Conservation (phyloP, 169 alveolate species). For the Eimeria maxima region DNA sequence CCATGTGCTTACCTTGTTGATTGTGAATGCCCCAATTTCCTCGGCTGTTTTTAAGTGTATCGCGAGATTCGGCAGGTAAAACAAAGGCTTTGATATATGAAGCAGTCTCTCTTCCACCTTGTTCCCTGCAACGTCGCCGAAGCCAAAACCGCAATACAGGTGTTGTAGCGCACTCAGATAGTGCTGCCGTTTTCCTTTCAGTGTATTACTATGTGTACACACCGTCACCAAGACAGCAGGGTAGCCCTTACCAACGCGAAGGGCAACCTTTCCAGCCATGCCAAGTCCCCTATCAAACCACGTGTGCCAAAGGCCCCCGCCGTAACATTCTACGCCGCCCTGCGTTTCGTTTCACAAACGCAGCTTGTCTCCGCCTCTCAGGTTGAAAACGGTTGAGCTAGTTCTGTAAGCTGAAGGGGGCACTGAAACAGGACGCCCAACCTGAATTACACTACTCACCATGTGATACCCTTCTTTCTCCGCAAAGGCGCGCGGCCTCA, state of each 20-base stretch:
- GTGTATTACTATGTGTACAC: not conserved
- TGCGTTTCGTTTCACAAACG: constrained; percentile 75
- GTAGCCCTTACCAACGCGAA: constrained; percentile 11
- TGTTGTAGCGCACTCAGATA: not conserved
- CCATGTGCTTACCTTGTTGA: constrained; percentile 80
- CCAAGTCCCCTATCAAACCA: constrained; percentile 98
- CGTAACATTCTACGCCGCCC: constrained; percentile 95
- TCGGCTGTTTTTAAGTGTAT: constrained; percentile 94
- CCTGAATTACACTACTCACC: not conserved
- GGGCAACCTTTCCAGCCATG: constrained; percentile 96
- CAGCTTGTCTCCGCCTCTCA: not conserved
- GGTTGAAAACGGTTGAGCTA: not conserved
- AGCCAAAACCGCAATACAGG: not conserved
- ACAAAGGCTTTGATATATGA: constrained; percentile 93
- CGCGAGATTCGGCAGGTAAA: constrained; percentile 96
- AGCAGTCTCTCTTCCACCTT: constrained; percentile 83
- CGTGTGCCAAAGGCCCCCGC: constrained; percentile 99
- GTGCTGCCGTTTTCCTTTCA: not conserved
- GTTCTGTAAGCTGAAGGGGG: not conserved
- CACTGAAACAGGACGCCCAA: not conserved
- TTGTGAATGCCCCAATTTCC: constrained; percentile 91
- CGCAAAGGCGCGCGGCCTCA: constrained; percentile 94
- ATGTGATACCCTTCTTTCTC: constrained; percentile 86
- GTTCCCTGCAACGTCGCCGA: constrained; percentile 4
- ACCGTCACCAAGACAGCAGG: not conserved